Conservation (phyloP, 306 rosid species). For the Dicorynia guianensis region DNA sequence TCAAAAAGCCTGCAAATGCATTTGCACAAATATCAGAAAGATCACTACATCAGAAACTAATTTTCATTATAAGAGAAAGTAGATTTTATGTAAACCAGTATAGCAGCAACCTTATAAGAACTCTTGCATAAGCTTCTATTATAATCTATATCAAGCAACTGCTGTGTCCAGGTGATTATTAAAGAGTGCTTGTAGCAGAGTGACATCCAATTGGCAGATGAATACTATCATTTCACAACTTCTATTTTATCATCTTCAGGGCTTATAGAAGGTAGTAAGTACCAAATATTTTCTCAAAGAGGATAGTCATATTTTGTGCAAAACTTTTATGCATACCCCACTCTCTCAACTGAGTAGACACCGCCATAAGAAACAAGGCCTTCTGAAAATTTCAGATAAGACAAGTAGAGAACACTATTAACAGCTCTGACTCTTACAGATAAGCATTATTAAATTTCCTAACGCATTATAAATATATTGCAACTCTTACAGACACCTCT, state of each 20-base stretch:
- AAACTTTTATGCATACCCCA: not conserved
- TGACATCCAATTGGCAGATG: not conserved
- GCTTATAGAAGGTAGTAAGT: not conserved
- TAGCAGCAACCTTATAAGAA: not conserved
- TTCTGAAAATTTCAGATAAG: not conserved
- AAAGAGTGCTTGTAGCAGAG: constrained; percentile 1
- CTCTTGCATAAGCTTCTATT: not conserved
- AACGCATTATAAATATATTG: constrained; percentile 1
- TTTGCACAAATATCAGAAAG: constrained; percentile 31
- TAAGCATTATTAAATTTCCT: not conserved
- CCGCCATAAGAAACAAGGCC: constrained; percentile 2
- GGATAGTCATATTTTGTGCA: constrained; percentile 11
- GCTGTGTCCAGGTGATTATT: not conserved
- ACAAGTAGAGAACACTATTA: constrained; percentile 19
- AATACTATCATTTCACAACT: constrained; percentile 9
- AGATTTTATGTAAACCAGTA: not conserved
- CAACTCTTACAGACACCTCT: not conserved
- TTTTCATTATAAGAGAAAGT: not conserved
- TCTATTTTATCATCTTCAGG: not conserved
- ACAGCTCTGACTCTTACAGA: constrained; percentile 10
- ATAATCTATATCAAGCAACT: constrained; percentile 2
- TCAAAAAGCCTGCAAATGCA: constrained; percentile 67
- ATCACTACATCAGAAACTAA: constrained; percentile 16
- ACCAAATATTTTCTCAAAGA: constrained; percentile 14
- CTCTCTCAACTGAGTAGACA: constrained; percentile 2